Conservation (phyloP, 2,329 filamentous ascomycete genomes). For the Trichoderma oligosporum region DNA sequence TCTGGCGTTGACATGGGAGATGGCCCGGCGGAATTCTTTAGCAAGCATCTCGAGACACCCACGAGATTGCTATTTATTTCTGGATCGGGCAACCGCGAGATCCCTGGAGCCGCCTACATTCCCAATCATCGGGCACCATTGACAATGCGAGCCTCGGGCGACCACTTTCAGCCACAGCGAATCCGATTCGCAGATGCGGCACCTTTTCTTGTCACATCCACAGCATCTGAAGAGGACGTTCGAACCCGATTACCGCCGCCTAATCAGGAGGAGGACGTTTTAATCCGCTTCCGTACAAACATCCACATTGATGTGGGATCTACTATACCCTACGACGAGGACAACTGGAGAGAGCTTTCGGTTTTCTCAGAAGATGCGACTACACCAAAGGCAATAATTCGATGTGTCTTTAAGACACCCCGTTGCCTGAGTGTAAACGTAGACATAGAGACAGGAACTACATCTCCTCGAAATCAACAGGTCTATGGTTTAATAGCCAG, state of each 20-base stretch:
- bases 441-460: conserved; percentile 19
- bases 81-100: conserved; percentile 20
- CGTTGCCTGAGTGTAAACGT: conserved; percentile 24
- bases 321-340: conserved; percentile 20
- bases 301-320: conserved; percentile 23
- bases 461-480: conserved; percentile 18
- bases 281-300: conserved; percentile 22
- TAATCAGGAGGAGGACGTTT: conserved; percentile 19
- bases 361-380: conserved; percentile 15
- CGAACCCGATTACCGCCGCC: conserved; percentile 16
- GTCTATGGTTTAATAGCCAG: conserved; percentile 23
- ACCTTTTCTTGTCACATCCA: conserved; percentile 22
- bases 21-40: conserved; percentile 21
- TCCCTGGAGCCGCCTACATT: conserved; percentile 22
- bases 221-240: conserved; percentile 22
- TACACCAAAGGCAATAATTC: conserved; percentile 21
- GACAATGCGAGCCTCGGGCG: conserved; percentile 17
- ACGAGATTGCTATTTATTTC: conserved; percentile 21
- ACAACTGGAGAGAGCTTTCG: conserved; percentile 21
- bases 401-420: conserved; percentile 22
- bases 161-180: conserved; percentile 19
- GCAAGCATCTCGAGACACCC: conserved; percentile 22
- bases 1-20: conserved; percentile 23
- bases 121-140: conserved; percentile 17
- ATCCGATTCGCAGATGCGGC: conserved; percentile 24